phyloP scores from a whole-genome alignment of 1,139 yeast genomes.

The Debaryomyces subglobosus region DNA sequence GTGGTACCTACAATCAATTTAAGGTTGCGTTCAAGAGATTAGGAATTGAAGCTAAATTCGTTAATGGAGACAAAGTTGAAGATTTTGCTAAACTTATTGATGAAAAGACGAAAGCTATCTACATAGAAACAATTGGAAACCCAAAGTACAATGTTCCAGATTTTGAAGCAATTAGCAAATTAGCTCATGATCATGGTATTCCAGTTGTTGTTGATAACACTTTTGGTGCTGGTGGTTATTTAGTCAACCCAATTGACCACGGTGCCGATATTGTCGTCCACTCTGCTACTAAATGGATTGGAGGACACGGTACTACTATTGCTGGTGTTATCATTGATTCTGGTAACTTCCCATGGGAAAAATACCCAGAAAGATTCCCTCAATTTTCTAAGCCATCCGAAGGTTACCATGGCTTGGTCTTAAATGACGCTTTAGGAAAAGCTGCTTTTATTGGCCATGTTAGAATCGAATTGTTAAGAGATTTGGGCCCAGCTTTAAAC shows the following conservation, averaged over 20 bases:
- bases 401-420: slow-evolving; percentile 87
- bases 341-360: slow-evolving; percentile 90
- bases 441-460: slow-evolving; percentile 79
- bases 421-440: slow-evolving; percentile 80
- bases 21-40: slow-evolving; percentile 87
- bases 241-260: slow-evolving; percentile 79
- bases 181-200: slow-evolving; percentile 87
- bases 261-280: slow-evolving; percentile 89
- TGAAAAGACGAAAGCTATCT: slow-evolving; percentile 84
- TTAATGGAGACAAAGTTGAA: slow-evolving; percentile 71
- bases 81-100: slow-evolving; percentile 77
- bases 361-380: slow-evolving; percentile 85
- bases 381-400: slow-evolving; percentile 89
- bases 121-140: slow-evolving; percentile 90
- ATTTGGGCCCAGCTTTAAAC: slow-evolving; percentile 84
- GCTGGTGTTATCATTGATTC: slow-evolving; percentile 90
- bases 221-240: slow-evolving; percentile 95
- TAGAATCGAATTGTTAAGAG: slow-evolving; percentile 87
- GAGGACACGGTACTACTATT: slow-evolving; percentile 96
- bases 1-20: slow-evolving; percentile 96
- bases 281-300: slow-evolving; percentile 98
- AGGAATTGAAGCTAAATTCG: slow-evolving; percentile 85
- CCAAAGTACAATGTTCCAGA: slow-evolving; percentile 94
- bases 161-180: slow-evolving; percentile 70
- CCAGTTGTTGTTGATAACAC: slow-evolving; percentile 97